Conservation (phyloP, 2,329 filamentous ascomycete genomes). For the Aspergillus novofumigatus region DNA sequence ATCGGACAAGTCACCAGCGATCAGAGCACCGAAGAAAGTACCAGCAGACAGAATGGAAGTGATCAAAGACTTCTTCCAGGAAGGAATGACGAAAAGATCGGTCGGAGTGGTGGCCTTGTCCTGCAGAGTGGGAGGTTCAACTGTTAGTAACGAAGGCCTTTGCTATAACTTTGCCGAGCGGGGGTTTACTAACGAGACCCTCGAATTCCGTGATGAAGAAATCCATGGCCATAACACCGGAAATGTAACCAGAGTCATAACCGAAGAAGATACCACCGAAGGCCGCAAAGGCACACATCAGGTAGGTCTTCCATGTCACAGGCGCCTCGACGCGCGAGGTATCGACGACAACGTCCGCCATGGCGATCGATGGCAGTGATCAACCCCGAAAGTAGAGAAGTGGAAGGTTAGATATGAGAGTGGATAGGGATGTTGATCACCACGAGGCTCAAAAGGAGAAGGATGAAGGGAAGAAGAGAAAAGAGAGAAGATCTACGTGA, state of each 20-base stretch:
- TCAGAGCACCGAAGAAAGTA: constrained; percentile 74
- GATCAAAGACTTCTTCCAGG: constrained; percentile 57
- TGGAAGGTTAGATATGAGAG: background rate
- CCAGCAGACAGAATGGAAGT: constrained; percentile 72
- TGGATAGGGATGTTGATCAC: background rate
- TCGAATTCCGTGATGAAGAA: constrained; percentile 44
- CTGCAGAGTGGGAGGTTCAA: constrained; percentile 9
- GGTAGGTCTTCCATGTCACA: constrained; percentile 56
- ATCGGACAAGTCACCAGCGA: constrained; percentile 74
- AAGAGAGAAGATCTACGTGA: background rate
- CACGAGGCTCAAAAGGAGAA: background rate
- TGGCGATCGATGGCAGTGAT: constrained; percentile 9
- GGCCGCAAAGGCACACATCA: constrained; percentile 58
- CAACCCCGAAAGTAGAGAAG: background rate
- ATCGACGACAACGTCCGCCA: constrained; percentile 42
- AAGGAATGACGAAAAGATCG: constrained; percentile 41
- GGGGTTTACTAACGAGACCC: constrained; percentile 24
- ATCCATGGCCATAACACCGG: constrained; percentile 49
- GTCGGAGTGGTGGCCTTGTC: constrained; percentile 25
- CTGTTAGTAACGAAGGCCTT: background rate
- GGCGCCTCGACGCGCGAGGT: constrained; percentile 55
- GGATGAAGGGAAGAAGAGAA: background rate
- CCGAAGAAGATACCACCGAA: constrained; percentile 60
- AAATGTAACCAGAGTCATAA: constrained; percentile 56
- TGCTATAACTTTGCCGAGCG: background rate